phyloP scores from a whole-genome alignment of 2,329 filamentous ascomycete genomes.

The Aspergillus brasiliensis region DNA sequence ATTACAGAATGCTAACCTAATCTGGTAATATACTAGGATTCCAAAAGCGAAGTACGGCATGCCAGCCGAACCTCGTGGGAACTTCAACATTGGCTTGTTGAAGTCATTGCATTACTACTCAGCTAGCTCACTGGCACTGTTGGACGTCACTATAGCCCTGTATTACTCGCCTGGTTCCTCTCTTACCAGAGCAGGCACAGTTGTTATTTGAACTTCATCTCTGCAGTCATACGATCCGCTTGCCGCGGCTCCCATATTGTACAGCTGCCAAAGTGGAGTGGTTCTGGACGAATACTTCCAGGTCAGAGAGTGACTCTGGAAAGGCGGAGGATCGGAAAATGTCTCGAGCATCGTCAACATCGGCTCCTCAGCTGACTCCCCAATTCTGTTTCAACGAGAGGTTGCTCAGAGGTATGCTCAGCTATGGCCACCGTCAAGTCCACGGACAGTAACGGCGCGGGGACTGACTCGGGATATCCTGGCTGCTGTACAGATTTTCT shows the following conservation, averaged over 20 bases:
- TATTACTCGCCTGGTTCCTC: too few species aligned
- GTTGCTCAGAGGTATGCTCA: constrained; percentile 64
- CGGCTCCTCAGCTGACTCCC: constrained; percentile 62
- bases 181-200: background rate
- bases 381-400: constrained; percentile 77
- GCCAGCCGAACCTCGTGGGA: constrained; percentile 7
- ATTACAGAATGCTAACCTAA: constrained; percentile 11
- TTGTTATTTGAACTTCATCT: background rate
- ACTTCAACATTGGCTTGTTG: background rate
- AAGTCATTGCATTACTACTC: too few species aligned
- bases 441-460: background rate
- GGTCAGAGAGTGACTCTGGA: constrained; percentile 27
- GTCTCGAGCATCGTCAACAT: constrained; percentile 42
- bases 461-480: constrained; percentile 12
- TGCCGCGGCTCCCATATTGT: background rate
- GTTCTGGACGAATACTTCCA: constrained; percentile 38
- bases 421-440: background rate
- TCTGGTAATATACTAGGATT: constrained; percentile 7
- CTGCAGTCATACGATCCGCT: background rate
- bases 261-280: constrained; percentile 41
- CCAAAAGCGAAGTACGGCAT: background rate
- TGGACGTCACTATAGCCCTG: background rate
- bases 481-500: constrained; percentile 71
- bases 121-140: background rate
- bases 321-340: constrained; percentile 34